Base-by-base conservation (phyloP, 148 eudicot genomes). In the Euryodendron excelsum region DNA sequence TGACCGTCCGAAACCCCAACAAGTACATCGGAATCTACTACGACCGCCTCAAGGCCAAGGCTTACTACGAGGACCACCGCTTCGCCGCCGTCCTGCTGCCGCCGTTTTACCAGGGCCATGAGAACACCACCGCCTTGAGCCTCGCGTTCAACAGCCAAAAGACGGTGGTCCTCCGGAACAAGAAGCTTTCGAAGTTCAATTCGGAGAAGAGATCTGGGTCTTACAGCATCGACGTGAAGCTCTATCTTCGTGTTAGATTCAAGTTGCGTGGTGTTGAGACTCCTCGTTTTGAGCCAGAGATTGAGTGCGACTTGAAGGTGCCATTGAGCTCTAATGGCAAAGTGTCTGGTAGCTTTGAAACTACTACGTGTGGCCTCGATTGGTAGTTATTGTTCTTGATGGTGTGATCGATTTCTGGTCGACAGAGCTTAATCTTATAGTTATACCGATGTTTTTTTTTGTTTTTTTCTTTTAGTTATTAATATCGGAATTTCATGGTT, bases 1-100 rank as follows among this genome's bases (percentile, higher is more conserved):
- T 94, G 80, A 85, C 86, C 59, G 80, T 86, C 21, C 88, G 98
- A 0, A 94, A 94, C 85, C 98, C 98, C 0, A 94, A 92, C 84
- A 76, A 65, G 9, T 89, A 85, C 60, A 82, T 93, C 65, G 89
- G 92, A 0, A 82, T 93, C 37, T 93, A 93, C 86, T 93, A 93
- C 78, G 96, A 93, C 75, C 30, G 33, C 0, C 72, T 93, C 45
- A 89, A 91, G 69, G 92, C 90, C 0, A 82, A 88, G 37, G 90
- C 84, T 2, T 72, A 77, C 1, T 93, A 90, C 75, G 67, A 77
- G 0, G 94, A 80, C 1, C 83, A 90, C 62, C 73, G 95, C 14
- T 86, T 93, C 61, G 65, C 20, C 3, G 30, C 80, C 3, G 30
- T 5, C 5, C 14, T 69, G 0, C 37, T 85, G 70, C 41, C 59